Evolutionary conservation across 345 rosid species (phyloP), one percentile per base, ranked within the genome.

Genomic region (Lepidium sativum): DNA sequence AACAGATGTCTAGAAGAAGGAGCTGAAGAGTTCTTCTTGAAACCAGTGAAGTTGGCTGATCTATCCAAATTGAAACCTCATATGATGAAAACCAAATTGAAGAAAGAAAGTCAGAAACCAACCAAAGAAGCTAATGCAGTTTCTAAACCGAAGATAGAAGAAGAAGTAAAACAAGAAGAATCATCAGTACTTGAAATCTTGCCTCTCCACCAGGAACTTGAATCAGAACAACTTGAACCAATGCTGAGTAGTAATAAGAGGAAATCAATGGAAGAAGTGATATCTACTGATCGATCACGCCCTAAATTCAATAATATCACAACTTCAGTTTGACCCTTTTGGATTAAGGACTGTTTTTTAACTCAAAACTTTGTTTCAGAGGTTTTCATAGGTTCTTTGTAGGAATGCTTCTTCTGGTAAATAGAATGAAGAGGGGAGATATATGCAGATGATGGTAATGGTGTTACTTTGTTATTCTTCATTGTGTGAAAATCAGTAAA

Each of bases 11-110:
- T 89, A 48, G 90, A 86, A 82, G 95, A 85, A 80, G 98, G 98
- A 69, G 98, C 98, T 14, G 90, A 92, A 34, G 98, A 92, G 60
- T 92, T 89, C 78, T 80, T 92, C 54, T 56, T 89, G 73, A 92
- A 92, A 61, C 98, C 98, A 13, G 95, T 92, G 32, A 85, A 76
- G 50, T 68, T 92, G 45, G 81, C 96, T 12, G 98, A 92, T 81
- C 83, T 88, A 29, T 80, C 79, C 65, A 92, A 85, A 74, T 84
- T 92, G 6, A 82, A 61, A 74, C 87, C 96, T 25, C 92, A 74
- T 68, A 61, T 74, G 73, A 60, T 74, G 74, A 74, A 68, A 68
- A 68, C 73, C 13, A 74, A 74, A 29, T 7, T 66, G 51, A 66
- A 73, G 72, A 71, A 71, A 55, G 47, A 63, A 21, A 63, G 4